Percentiles rank a stretch among this genome's conserved stretches.
These are phyloP conservation scores for Zygosaccharomyces rouxii DNA, from an alignment of 805 yeast species.

Conservation along the genomic window DNA sequence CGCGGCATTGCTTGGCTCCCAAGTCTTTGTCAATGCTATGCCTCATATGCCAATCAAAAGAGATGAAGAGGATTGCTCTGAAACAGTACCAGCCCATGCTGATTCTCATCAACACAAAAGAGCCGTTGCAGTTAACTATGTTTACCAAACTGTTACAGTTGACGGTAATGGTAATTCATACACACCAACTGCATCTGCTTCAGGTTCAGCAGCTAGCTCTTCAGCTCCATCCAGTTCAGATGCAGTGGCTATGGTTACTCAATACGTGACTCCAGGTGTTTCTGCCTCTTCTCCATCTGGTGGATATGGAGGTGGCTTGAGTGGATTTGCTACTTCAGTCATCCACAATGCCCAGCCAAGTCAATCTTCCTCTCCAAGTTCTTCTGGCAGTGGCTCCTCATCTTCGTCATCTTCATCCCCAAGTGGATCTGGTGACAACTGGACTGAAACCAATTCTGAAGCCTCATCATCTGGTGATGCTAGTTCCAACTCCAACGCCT, in stretches of 20 bases:
- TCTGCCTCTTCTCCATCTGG: not conserved
- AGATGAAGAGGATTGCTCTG: conserved; percentile 28
- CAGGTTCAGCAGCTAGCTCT: conserved; percentile 27
- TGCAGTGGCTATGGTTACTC: conserved; percentile 1
- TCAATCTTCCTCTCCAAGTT: conserved; percentile 6
- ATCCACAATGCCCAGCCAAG: not conserved
- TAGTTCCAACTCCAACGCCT: conserved; percentile 22
- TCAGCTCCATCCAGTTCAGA: conserved; percentile 14
- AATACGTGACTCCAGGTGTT: not conserved
- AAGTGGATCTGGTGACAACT: conserved; percentile 1
- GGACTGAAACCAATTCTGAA: not conserved
- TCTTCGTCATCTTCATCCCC: conserved; percentile 7
- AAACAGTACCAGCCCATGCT: conserved; percentile 30
- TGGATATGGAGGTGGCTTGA: not conserved
- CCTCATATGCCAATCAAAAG: conserved; percentile 27
- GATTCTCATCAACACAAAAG: conserved; percentile 48
- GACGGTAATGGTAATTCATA: conserved; percentile 40
- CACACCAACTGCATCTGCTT: conserved; percentile 31
- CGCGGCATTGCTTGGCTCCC: conserved; percentile 31
- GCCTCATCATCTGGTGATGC: conserved; percentile 7
- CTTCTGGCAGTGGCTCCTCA: not conserved
- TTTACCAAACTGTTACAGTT: conserved; percentile 52
- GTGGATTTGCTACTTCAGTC: conserved; percentile 1
- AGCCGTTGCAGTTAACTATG: conserved; percentile 49
- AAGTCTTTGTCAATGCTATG: conserved; percentile 29